These are phyloP conservation scores for Nyssa sinensis DNA, from an alignment of 148 eudicot genomes.

Conservation along the genomic window DNA sequence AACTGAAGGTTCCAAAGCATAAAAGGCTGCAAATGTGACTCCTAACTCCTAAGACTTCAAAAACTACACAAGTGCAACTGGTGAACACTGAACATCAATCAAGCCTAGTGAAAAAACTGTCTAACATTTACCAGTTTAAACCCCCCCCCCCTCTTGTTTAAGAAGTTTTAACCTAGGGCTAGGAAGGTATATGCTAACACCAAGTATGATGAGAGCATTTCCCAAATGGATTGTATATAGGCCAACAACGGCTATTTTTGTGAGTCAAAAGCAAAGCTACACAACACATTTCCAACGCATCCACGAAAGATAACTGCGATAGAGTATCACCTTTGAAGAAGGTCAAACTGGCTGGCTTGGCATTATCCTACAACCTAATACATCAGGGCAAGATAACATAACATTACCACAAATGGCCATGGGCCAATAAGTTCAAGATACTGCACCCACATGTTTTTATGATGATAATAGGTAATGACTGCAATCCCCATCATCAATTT, in stretches of 20 bases:
- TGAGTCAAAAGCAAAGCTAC: background rate
- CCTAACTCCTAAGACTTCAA: background rate
- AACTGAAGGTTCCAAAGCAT: background rate
- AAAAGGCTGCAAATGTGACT: background rate
- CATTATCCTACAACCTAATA: background rate
- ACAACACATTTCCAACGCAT: background rate
- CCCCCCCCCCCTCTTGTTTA: too few relatives aligned
- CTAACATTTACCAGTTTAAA: too few relatives aligned
- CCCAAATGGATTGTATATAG: background rate
- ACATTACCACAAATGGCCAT: background rate
- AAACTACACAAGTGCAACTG: background rate
- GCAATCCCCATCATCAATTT: background rate
- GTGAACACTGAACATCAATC: background rate
- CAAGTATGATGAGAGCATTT: background rate
- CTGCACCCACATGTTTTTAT: background rate
- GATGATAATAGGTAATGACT: background rate
- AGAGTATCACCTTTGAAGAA: background rate
- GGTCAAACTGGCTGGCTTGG: background rate
- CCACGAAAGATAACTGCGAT: background rate
- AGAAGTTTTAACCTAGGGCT: too few relatives aligned
- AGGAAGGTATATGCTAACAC: background rate
- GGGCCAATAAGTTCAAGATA: background rate
- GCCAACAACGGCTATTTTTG: background rate
- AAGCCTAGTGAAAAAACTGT: background rate
- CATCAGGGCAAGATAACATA: background rate